A percentile compares a stretch with the other conserved stretches of the same genome.
Evolutionary conservation across 2,329 filamentous ascomycete species (phyloP).

Genomic region (Ophiostoma angusticollis): DNA sequence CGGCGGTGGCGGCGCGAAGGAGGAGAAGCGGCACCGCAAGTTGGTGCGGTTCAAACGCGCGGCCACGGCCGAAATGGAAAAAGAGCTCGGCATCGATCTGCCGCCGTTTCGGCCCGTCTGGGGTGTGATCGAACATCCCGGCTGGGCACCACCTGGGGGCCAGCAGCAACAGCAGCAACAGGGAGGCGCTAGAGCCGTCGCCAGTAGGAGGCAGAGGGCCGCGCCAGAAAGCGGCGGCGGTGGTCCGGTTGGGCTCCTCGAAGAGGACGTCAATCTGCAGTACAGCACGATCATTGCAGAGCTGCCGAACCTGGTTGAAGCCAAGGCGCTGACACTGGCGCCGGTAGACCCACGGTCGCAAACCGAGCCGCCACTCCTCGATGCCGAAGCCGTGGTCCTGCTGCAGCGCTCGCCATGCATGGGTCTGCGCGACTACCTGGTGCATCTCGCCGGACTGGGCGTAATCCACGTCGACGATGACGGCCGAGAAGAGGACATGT

Average conservation of each 20-base stretch:
- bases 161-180: too few relatives aligned
- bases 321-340: slow-evolving; percentile 77
- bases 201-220: too few relatives aligned
- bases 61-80: slow-evolving; percentile 14
- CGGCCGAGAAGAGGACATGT: neutral
- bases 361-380: slow-evolving; percentile 35
- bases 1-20: neutral
- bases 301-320: slow-evolving; percentile 81
- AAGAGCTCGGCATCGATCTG: slow-evolving; percentile 32
- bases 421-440: slow-evolving; percentile 68
- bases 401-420: slow-evolving; percentile 59
- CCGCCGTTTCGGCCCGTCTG: slow-evolving; percentile 46
- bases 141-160: slow-evolving; percentile 68
- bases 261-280: slow-evolving; percentile 67
- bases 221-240: neutral
- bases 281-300: slow-evolving; percentile 73
- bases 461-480: slow-evolving; percentile 34
- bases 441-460: slow-evolving; percentile 53
- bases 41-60: slow-evolving; percentile 9
- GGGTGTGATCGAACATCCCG: slow-evolving; percentile 74
- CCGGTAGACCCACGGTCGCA: slow-evolving; percentile 37
- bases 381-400: slow-evolving; percentile 54
- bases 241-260: slow-evolving; percentile 8
- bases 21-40: neutral
- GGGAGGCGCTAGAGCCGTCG: too few relatives aligned